A percentile compares a stretch with the other conserved stretches of the same genome.
These are phyloP conservation scores for Paraleonurus japonicus DNA, from an alignment of 257 asterid species.

Conservation along the genomic window DNA sequence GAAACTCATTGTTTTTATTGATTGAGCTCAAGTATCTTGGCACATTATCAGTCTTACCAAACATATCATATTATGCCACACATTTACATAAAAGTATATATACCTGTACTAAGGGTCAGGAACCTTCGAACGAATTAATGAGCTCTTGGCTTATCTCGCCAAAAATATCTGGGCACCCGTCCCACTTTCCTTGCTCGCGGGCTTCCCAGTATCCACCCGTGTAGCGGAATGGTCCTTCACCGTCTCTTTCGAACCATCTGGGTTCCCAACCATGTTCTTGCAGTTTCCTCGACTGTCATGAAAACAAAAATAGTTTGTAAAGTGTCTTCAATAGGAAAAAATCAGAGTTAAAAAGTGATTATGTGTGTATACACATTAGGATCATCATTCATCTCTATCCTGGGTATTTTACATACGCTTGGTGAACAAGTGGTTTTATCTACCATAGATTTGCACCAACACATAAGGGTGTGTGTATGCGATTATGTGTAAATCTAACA, in stretches of 20 bases:
- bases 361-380: background rate
- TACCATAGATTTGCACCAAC: background rate
- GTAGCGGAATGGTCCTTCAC: constrained; percentile 65
- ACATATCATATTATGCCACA: background rate
- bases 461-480: too few species aligned
- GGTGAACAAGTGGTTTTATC: background rate
- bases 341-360: background rate
- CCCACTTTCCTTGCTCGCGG: constrained; percentile 68
- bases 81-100: background rate
- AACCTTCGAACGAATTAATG: constrained; percentile 38
- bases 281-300: constrained; percentile 74
- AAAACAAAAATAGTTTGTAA: background rate
- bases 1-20: too few species aligned
- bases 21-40: background rate
- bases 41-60: background rate
- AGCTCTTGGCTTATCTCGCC: constrained; percentile 65
- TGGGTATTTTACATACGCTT: background rate
- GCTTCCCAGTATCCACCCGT: constrained; percentile 93
- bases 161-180: constrained; percentile 69
- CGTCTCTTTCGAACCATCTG: constrained; percentile 67
- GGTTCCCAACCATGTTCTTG: constrained; percentile 98
- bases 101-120: constrained; percentile 47
- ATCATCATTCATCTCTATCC: background rate
- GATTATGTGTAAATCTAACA: too few species aligned
- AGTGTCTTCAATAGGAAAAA: background rate